Evolutionary conservation across 2,329 filamentous ascomycete genomes (phyloP), one percentile per base, ranked within the genome.

Genomic region (Aspergillus sp.): DNA sequence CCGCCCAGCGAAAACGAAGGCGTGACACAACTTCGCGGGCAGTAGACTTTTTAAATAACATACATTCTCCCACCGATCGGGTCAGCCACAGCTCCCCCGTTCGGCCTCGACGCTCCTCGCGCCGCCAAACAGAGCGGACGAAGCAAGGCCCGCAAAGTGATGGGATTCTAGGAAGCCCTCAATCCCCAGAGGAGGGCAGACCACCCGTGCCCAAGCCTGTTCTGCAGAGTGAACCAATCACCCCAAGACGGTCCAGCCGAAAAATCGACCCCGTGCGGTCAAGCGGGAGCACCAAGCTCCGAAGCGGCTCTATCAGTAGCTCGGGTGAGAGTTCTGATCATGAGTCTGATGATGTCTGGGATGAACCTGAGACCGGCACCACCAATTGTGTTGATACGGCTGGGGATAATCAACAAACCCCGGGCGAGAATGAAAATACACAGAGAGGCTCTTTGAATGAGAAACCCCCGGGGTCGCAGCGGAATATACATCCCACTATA

Each of bases 41-140:
- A 4, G 50, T 71, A 24, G 66, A 67, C 16, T 45, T 65, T 26
- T 24, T 71, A 6, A 72, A 71, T 51, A 63, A 47, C 22, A 56
- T 69, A 49, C 63, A 63, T 58, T 51, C 46, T 32, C 29, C 49
- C 24, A 45, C 45, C 12, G 26, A 12, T 32, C 53, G 16, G 47
- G 36, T 29, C 26, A 24, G 39, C 22, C 46, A 46, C n/a, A 50
- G 53, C 18, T 53, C 53, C 7, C 50, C 46, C 29, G 29, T 53
- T 26, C 52, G 56, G 20, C 56, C 59, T n/a, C 56, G 58, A 12
- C 58, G 52, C 16, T 54, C 54, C 29, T 49, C 47, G 4, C 56
- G 45, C 31, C 58, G 54, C 6, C 6, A 45, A n/a, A 39, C 42
- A 22, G 54, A 47, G 14, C 20, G 49, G 14, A 46, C 45, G 6